Evolutionary conservation across 2,329 filamentous ascomycete species (phyloP).

Genomic region (Aulographum hederae): DNA sequence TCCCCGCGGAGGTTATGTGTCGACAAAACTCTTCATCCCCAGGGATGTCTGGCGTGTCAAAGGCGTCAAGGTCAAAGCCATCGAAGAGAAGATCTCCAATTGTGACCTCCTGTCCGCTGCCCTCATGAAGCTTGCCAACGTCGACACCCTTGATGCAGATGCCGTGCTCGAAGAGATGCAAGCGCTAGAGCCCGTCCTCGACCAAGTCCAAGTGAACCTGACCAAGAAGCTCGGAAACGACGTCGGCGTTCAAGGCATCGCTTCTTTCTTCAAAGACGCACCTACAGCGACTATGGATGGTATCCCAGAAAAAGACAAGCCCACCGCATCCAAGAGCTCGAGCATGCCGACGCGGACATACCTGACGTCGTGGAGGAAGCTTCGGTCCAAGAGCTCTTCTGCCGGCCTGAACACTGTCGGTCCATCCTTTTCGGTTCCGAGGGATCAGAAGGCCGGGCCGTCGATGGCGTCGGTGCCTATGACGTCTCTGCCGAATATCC

Average conservation of each 20-base stretch:
- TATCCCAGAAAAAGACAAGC: too few species aligned
- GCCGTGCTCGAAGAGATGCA: conserved; percentile 92
- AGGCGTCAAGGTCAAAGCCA: conserved; percentile 73
- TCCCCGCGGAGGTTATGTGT: conserved; percentile 79
- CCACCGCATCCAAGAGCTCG: conserved; percentile 42
- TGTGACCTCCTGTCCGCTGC: conserved; percentile 85
- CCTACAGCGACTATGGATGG: conserved; percentile 10
- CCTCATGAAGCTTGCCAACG: conserved; percentile 61
- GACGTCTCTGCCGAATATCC: conserved; percentile 56
- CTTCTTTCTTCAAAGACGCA: conserved; percentile 58
- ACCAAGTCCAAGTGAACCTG: conserved; percentile 62
- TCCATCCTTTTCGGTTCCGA: neutral
- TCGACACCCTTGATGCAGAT: conserved; percentile 81
- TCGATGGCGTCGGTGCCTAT: conserved; percentile 38
- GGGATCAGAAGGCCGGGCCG: conserved; percentile 35
- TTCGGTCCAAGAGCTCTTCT: conserved; percentile 76
- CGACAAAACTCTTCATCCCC: conserved; percentile 79
- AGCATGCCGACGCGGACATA: too few species aligned
- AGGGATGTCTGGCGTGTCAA: conserved; percentile 88
- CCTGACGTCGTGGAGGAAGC: conserved; percentile 73
- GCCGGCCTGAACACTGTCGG: conserved; percentile 15
- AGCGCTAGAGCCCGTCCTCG: conserved; percentile 63
- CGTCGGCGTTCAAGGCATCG: conserved; percentile 63
- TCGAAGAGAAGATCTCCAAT: conserved; percentile 87
- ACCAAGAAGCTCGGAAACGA: conserved; percentile 81